Evolutionary conservation across 2,329 filamentous ascomycete genomes (phyloP).

Genomic region (Neofusicoccum laricinum): DNA sequence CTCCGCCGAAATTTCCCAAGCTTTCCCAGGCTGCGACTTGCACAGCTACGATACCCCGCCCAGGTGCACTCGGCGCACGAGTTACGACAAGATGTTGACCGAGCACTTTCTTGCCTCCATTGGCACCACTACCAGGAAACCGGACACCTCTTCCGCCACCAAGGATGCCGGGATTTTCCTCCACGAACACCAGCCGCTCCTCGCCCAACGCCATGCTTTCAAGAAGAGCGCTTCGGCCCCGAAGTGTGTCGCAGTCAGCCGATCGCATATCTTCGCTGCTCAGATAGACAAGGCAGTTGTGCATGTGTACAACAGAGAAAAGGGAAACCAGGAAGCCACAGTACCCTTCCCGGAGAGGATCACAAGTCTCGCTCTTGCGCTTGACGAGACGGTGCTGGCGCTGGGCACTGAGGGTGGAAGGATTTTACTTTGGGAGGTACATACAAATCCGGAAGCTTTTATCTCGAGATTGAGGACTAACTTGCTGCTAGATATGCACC

Average conservation of each 20-base stretch:
- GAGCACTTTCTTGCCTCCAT: conserved; percentile 52
- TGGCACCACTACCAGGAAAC: conserved; percentile 38
- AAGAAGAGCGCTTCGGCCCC: conserved; percentile 86
- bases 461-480: conserved; percentile 30
- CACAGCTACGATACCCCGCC: conserved; percentile 1
- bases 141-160: conserved; percentile 48
- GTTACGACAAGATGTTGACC: conserved; percentile 42
- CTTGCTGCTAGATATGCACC: conserved; percentile 61
- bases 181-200: conserved; percentile 75
- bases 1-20: conserved; percentile 16
- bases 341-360: conserved; percentile 87
- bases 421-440: conserved; percentile 89
- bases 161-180: conserved; percentile 86
- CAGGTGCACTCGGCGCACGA: not conserved
- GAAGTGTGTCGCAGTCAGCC: conserved; percentile 76
- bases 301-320: conserved; percentile 82
- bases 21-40: not conserved
- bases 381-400: conserved; percentile 65
- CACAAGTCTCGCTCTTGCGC: conserved; percentile 69
- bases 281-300: conserved; percentile 90
- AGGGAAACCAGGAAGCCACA: conserved; percentile 82
- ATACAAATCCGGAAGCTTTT: conserved; percentile 27
- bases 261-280: conserved; percentile 83
- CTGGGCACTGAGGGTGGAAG: conserved; percentile 83
- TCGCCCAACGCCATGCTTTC: conserved; percentile 72